phyloP scores from a whole-genome alignment of 2,329 filamentous ascomycete species.

The Fusarium poae region DNA sequence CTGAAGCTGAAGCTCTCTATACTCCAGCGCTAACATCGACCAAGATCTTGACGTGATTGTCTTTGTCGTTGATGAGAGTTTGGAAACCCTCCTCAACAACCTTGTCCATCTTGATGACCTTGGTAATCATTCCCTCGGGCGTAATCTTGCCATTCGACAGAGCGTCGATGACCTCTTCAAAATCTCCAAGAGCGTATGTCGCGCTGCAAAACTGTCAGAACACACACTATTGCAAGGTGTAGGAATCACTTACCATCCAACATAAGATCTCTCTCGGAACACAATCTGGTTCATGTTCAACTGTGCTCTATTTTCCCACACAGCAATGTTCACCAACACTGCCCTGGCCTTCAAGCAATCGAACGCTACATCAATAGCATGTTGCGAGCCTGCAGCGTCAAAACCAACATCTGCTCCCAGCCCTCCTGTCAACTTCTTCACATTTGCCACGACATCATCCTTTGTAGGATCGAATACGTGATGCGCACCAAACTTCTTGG shows the following conservation, averaged over 20 bases:
- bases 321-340: conserved; percentile 19
- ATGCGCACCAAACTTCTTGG: conserved; percentile 25
- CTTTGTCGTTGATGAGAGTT: conserved; percentile 19
- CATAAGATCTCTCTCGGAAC: conserved; percentile 23
- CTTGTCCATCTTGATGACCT: conserved; percentile 30
- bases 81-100: conserved; percentile 25
- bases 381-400: conserved; percentile 17
- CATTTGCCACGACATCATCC: conserved; percentile 23
- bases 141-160: conserved; percentile 11
- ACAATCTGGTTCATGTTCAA: conserved; percentile 32
- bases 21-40: conserved; percentile 20
- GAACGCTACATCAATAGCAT: conserved; percentile 17
- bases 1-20: not conserved
- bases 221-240: rapidly evolving
- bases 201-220: not conserved
- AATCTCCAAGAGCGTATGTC: conserved; percentile 15
- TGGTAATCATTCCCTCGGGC: conserved; percentile 24
- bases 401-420: conserved; percentile 20
- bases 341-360: conserved; percentile 23
- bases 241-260: conserved; percentile 7
- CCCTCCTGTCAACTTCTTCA: conserved; percentile 3
- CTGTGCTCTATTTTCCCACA: conserved; percentile 25
- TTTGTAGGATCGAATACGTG: conserved; percentile 25
- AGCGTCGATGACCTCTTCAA: conserved; percentile 28
- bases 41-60: conserved; percentile 30